These are phyloP conservation scores for Melaleuca quinquenervia DNA, from an alignment of 345 rosid species.

Conservation along the genomic window DNA sequence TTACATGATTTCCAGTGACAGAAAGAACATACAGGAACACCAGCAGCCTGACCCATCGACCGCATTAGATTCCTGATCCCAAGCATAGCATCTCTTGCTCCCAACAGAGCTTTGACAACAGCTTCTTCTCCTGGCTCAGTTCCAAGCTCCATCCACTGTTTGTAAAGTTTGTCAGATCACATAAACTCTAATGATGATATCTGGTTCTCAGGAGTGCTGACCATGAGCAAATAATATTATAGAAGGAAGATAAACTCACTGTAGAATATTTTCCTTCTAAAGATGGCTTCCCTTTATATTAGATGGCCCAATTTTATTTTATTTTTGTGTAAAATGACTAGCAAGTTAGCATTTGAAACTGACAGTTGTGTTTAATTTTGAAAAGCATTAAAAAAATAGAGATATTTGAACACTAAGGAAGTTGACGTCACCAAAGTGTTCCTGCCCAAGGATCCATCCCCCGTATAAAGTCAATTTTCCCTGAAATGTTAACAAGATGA, in stretches of 20 bases:
- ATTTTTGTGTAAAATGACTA: too few species aligned
- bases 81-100: constrained; percentile 71
- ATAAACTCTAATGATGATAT: neutral
- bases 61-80: constrained; percentile 66
- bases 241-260: neutral
- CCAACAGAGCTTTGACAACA: constrained; percentile 47
- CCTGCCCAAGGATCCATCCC: neutral
- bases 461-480: neutral
- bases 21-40: constrained; percentile 51
- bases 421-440: neutral
- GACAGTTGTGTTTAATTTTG: neutral
- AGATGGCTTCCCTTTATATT: neutral
- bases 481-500: neutral
- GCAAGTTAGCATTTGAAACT: neutral
- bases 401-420: neutral
- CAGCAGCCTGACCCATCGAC: constrained; percentile 82
- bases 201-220: too few species aligned
- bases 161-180: constrained; percentile 1
- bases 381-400: neutral
- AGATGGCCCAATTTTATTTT: neutral
- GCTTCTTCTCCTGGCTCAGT: constrained; percentile 45
- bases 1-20: neutral
- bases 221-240: neutral
- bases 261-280: neutral
- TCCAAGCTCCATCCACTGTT: constrained; percentile 76